phyloP scores from a whole-genome alignment of 306 rosid species.

The Rubus parviflorus region DNA sequence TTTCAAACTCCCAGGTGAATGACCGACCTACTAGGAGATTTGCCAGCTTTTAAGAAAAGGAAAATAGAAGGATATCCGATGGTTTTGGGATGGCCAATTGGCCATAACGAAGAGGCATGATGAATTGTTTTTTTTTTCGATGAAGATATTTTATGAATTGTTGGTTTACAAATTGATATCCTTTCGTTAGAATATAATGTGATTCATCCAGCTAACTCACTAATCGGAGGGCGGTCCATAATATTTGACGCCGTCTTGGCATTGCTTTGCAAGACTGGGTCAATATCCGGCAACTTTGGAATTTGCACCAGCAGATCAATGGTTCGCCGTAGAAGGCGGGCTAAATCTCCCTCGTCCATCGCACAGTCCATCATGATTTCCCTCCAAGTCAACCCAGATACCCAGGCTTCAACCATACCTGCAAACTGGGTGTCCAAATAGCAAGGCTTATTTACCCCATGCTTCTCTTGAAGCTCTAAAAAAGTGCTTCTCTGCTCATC shows the following conservation, averaged over 20 bases:
- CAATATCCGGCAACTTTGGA: constrained; percentile 85
- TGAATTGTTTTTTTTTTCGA: not conserved
- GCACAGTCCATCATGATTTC: constrained; percentile 99
- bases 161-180: not conserved
- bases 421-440: constrained; percentile 83
- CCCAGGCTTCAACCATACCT: constrained; percentile 99
- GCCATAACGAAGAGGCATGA: not conserved
- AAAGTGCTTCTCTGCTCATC: constrained; percentile 66
- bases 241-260: constrained; percentile 72
- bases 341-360: constrained; percentile 95
- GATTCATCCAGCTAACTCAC: constrained; percentile 78
- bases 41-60: not conserved
- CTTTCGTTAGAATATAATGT: not conserved
- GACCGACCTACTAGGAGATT: no score
- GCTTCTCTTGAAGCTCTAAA: constrained; percentile 66
- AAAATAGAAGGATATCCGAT: not conserved
- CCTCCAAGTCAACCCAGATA: constrained; percentile 92
- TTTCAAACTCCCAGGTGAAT: no score
- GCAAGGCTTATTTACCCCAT: constrained; percentile 65
- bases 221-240: constrained; percentile 97
- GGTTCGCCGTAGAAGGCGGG: constrained; percentile 86
- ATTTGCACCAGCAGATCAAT: constrained; percentile 87
- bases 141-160: not conserved
- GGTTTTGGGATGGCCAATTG: not conserved
- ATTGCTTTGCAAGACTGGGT: constrained; percentile 65